These are phyloP conservation scores for Tricholoma sp. DNA, from an alignment of 768 basidiomycete genomes.

Conservation along the genomic window DNA sequence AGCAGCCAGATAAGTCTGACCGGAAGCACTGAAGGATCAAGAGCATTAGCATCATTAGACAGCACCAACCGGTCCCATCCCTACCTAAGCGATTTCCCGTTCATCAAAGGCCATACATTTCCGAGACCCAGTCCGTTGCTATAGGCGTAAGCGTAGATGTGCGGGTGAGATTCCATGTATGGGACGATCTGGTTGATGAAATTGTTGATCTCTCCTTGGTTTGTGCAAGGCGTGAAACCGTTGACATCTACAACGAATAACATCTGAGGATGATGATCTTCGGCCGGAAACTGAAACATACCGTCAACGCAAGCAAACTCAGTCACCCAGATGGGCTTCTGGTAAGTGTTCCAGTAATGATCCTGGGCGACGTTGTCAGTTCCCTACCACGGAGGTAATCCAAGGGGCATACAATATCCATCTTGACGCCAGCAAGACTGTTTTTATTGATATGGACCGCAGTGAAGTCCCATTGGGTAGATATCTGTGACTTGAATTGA, in stretches of 20 bases:
- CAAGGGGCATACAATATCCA: conserved; percentile 30
- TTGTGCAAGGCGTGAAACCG: conserved; percentile 37
- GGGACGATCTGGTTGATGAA: conserved; percentile 36
- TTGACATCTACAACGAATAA: conserved; percentile 23
- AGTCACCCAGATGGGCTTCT: conserved; percentile 44
- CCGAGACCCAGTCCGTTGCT: conserved; percentile 45
- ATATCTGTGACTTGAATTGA: conserved; percentile 31
- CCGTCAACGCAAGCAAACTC: conserved; percentile 47
- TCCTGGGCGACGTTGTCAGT: conserved; percentile 21
- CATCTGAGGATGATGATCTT: not conserved
- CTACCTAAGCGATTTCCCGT: conserved; percentile 30
- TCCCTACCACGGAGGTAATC: not conserved
- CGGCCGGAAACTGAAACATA: conserved; percentile 6
- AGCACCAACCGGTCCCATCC: not conserved
- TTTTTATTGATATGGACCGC: conserved; percentile 48
- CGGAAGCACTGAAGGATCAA: conserved; percentile 28
- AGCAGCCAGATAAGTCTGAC: conserved; percentile 34
- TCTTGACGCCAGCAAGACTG: conserved; percentile 36
- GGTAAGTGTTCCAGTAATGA: conserved; percentile 35
- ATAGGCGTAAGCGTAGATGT: conserved; percentile 41
- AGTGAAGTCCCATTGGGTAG: conserved; percentile 41
- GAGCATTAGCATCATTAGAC: not conserved
- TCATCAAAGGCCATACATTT: conserved; percentile 40
- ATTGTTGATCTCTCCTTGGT: conserved; percentile 36
- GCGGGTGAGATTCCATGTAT: conserved; percentile 30